phyloP scores from a whole-genome alignment of 2,329 filamentous ascomycete genomes.

The Didymosphaeria variabile region DNA sequence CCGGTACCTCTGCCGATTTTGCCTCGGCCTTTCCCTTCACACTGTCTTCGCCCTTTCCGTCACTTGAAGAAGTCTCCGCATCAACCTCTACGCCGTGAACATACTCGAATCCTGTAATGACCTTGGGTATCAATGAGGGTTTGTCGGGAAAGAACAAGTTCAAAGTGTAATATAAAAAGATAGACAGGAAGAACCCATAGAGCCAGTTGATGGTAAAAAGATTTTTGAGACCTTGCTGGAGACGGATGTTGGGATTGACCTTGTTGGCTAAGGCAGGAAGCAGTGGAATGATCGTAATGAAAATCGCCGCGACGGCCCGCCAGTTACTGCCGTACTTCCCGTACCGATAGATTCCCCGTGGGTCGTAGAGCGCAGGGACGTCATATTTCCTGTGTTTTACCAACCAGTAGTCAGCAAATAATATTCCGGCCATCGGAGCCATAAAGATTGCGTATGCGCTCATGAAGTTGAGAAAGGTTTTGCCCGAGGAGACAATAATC shows the following conservation, averaged over 20 bases:
- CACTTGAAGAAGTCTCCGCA: neutral
- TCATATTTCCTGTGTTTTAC: conserved; percentile 28
- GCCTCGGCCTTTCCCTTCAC: too few species aligned
- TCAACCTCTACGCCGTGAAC: conserved; percentile 17
- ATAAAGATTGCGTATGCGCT: conserved; percentile 38
- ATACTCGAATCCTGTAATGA: conserved; percentile 18
- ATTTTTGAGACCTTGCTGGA: conserved; percentile 31
- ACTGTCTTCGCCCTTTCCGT: too few species aligned
- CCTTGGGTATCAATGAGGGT: conserved; percentile 39
- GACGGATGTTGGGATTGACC: conserved; percentile 24
- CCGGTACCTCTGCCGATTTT: too few species aligned
- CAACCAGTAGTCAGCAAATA: conserved; percentile 34
- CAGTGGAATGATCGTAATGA: conserved; percentile 26
- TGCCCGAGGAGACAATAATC: conserved; percentile 38
- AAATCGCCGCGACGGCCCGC: conserved; percentile 28
- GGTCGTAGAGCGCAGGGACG: conserved; percentile 34
- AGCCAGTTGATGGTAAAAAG: conserved; percentile 51
- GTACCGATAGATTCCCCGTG: conserved; percentile 27
- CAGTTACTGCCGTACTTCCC: conserved; percentile 28
- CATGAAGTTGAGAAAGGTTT: conserved; percentile 39
- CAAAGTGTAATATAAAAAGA: conserved; percentile 38
- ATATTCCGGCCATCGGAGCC: conserved; percentile 30
- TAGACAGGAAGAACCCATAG: conserved; percentile 38
- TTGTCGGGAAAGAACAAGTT: conserved; percentile 45
- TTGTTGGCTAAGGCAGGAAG: conserved; percentile 31